A percentile compares a stretch with the other conserved stretches of the same genome.
These are phyloP conservation scores for Acacia crassicarpa DNA, from an alignment of 306 rosid species.

Conservation along the genomic window DNA sequence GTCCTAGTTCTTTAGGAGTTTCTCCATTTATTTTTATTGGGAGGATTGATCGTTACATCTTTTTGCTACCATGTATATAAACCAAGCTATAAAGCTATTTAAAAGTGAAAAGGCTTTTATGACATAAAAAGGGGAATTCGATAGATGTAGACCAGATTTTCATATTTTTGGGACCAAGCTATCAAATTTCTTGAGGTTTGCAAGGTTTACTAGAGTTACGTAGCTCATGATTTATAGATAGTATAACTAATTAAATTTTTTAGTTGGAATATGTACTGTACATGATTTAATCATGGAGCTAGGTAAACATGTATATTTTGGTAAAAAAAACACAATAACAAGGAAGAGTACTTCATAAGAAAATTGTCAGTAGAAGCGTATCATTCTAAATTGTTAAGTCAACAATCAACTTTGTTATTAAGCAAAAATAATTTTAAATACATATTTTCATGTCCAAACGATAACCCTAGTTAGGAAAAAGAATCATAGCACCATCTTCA, in stretches of 20 bases:
- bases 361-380: background rate
- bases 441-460: background rate
- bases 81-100: background rate
- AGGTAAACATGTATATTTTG: too few species aligned
- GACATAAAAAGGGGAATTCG: background rate
- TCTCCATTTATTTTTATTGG: background rate
- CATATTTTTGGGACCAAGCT: background rate
- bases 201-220: background rate
- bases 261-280: background rate
- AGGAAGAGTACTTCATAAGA: background rate
- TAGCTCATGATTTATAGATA: background rate
- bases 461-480: background rate
- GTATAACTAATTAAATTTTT: too few species aligned
- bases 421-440: background rate
- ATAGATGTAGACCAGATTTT: background rate
- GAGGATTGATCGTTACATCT: slow-evolving; percentile 7
- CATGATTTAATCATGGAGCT: background rate
- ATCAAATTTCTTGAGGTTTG: background rate
- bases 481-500: background rate
- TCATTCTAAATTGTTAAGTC: background rate
- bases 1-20: slow-evolving; percentile 19
- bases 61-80: slow-evolving; percentile 35
- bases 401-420: background rate
- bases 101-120: background rate
- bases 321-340: too few species aligned